A percentile compares a stretch with the other conserved stretches of the same genome.
phyloP scores from a whole-genome alignment of 371 early-diverging fungal species.

The Rhizopus delemar region DNA sequence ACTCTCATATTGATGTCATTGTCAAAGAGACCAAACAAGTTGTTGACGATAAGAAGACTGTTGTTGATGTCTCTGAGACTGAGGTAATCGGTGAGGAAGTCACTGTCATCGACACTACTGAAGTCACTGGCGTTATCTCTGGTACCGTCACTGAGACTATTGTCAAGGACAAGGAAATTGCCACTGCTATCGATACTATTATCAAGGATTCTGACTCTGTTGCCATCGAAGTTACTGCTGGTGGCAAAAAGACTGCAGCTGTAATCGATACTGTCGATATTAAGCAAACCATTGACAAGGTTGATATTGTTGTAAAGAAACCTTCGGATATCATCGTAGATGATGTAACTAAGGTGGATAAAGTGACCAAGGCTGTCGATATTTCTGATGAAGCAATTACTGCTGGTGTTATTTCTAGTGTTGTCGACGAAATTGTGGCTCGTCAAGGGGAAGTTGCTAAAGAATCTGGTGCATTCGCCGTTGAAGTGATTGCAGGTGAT shows the following conservation, averaged over 20 bases:
- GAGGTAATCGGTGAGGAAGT: no score
- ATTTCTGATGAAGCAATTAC: neutral
- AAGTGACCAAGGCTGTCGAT: neutral
- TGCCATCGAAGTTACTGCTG: neutral
- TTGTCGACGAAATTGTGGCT: no score
- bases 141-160: neutral
- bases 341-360: neutral
- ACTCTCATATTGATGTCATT: neutral
- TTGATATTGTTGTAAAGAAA: neutral
- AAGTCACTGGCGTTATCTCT: neutral
- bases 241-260: neutral
- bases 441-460: neutral
- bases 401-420: neutral
- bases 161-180: neutral
- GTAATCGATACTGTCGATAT: neutral
- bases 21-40: neutral
- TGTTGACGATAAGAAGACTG: neutral
- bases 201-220: slow-evolving; percentile 3
- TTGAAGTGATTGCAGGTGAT: slow-evolving; percentile 6
- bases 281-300: neutral
- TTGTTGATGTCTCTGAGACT: no score
- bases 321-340: neutral
- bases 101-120: neutral
- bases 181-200: neutral
- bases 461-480: neutral